phyloP scores from a whole-genome alignment of 78 protist species.

The Pigoraptor vietnamica region DNA sequence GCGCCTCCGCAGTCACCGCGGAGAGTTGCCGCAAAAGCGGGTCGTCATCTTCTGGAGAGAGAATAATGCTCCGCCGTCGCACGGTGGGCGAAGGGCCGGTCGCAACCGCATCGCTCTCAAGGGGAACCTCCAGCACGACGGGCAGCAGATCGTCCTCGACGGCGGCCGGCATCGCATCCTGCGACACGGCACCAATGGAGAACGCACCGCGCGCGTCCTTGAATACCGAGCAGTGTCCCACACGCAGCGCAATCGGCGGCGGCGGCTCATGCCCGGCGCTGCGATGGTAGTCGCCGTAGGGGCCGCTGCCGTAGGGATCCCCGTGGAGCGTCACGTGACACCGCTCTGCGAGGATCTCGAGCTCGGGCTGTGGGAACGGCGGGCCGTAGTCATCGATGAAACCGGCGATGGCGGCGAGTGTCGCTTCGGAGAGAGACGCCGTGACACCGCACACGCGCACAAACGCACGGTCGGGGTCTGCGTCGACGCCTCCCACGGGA shows the following conservation, averaged over 20 bases:
- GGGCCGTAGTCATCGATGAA: neutral
- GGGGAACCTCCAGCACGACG: neutral
- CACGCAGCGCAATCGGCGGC: neutral
- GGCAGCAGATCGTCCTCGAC: neutral
- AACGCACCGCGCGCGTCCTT: neutral
- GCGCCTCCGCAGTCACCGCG: too few species aligned
- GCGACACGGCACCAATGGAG: neutral
- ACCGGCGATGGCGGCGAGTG: neutral
- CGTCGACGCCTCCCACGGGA: neutral
- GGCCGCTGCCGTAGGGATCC: neutral
- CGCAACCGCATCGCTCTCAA: neutral
- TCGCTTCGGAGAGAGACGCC: neutral
- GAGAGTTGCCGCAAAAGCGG: neutral
- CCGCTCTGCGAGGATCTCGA: neutral
- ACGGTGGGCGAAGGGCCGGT: neutral
- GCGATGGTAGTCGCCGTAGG: neutral
- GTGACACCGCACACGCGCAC: neutral
- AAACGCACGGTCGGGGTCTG: neutral
- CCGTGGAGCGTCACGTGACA: neutral
- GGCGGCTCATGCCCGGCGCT: neutral
- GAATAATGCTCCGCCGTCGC: neutral
- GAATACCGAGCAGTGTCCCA: neutral
- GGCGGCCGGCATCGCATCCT: neutral
- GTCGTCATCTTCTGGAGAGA: neutral
- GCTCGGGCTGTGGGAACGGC: neutral